A percentile compares a stretch with the other conserved stretches of the same genome.
These are phyloP conservation scores for Sungouiozyma ichnusensis DNA, from an alignment of 805 yeast species.

Conservation along the genomic window DNA sequence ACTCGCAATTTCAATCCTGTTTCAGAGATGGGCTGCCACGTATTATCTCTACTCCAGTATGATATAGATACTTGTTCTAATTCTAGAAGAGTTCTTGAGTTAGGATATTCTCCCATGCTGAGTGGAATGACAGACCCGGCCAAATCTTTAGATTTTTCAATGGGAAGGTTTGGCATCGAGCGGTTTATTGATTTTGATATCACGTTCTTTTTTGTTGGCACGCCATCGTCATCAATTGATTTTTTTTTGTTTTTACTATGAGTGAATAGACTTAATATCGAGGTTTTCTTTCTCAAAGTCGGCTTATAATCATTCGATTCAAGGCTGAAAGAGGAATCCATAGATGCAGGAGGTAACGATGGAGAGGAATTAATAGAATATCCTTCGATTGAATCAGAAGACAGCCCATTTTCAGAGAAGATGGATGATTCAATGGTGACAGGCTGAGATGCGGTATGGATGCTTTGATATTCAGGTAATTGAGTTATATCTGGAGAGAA, in stretches of 20 bases:
- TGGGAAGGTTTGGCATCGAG: not conserved
- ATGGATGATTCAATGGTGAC: not conserved
- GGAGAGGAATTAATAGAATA: not conserved
- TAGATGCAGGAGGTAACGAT: not conserved
- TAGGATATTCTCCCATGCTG: not conserved
- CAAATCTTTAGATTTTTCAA: not conserved
- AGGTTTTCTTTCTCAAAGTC: conserved; percentile 9
- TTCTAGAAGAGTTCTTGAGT: conserved; percentile 8
- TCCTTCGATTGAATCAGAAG: conserved; percentile 7
- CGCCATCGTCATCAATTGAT: conserved; percentile 6
- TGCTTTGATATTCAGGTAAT: not conserved
- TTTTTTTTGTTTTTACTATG: conserved; percentile 12
- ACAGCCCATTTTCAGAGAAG: conserved; percentile 10
- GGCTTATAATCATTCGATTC: conserved; percentile 15
- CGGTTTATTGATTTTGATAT: conserved; percentile 1
- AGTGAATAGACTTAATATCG: conserved; percentile 21
- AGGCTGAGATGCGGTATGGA: not conserved
- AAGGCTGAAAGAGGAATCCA: conserved; percentile 12
- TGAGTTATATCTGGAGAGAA: not conserved
- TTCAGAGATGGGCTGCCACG: conserved; percentile 16
- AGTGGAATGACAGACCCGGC: not conserved
- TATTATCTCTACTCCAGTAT: conserved; percentile 14
- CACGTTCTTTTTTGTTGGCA: conserved; percentile 1
- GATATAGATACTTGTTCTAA: conserved; percentile 12
- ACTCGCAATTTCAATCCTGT: conserved; percentile 6